phyloP scores from a whole-genome alignment of 1,284 basidiomycete genomes.

The Xerocomus nothofagi region DNA sequence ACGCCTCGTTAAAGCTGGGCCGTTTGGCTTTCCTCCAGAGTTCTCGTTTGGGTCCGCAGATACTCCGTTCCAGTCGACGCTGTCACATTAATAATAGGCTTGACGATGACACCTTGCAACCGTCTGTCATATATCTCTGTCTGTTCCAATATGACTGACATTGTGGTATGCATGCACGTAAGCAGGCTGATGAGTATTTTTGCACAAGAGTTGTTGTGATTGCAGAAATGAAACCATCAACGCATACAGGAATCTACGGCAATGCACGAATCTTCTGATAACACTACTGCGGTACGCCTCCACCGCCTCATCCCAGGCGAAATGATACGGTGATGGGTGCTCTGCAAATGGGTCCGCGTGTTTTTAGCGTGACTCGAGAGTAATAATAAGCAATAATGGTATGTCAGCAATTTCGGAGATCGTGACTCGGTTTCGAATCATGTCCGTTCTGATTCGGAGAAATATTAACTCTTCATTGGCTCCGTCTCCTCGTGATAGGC shows the following conservation, averaged over 20 bases:
- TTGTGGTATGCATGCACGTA: background rate
- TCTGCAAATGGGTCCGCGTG: background rate
- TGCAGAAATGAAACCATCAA: background rate
- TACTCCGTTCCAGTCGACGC: no score
- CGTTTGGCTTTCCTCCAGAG: constrained; percentile 15
- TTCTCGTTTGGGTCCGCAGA: background rate
- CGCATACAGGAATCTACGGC: background rate
- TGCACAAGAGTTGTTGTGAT: background rate
- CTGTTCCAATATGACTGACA: background rate
- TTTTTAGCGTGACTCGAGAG: background rate
- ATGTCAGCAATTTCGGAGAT: no score
- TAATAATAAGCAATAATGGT: no score
- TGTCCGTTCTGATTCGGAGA: no score
- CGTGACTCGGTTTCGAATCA: no score
- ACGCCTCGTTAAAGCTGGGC: constrained; percentile 6
- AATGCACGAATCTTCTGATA: background rate
- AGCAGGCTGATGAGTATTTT: background rate
- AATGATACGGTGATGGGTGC: no score
- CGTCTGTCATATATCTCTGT: background rate
- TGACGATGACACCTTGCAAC: background rate
- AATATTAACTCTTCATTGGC: no score
- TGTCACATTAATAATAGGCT: background rate
- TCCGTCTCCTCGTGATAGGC: no score
- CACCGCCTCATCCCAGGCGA: background rate
- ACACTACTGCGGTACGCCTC: background rate